Percentiles rank a stretch among this genome's conserved stretches.
Evolutionary conservation across 805 yeast species (phyloP).

Genomic region (Soucietia sequanensis): DNA sequence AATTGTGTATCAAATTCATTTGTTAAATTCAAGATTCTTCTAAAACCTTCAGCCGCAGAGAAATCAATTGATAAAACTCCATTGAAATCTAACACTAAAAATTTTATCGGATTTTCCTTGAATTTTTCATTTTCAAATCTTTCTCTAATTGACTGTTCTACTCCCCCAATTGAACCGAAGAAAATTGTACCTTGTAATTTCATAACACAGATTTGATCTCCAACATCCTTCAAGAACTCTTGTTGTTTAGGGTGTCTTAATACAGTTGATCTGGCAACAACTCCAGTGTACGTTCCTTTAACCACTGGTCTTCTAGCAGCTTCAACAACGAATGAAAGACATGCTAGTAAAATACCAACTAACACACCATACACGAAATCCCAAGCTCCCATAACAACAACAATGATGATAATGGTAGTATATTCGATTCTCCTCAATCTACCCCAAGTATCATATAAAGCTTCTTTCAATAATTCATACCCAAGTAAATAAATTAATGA

Average conservation of each 20-base stretch:
- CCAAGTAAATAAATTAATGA: slow-evolving; percentile 88
- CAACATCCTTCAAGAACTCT: slow-evolving; percentile 79
- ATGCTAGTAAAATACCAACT: slow-evolving; percentile 87
- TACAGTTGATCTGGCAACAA: slow-evolving; percentile 87
- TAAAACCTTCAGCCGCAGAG: slow-evolving; percentile 94
- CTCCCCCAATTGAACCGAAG: slow-evolving; percentile 93
- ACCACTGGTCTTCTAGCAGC: slow-evolving; percentile 84
- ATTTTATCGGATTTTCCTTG: slow-evolving; percentile 64
- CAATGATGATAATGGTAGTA: slow-evolving; percentile 77
- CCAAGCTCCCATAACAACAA: slow-evolving; percentile 92
- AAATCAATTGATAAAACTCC: slow-evolving; percentile 82
- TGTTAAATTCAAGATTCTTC: slow-evolving; percentile 77
- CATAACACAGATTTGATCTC: slow-evolving; percentile 84
- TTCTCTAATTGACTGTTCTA: slow-evolving; percentile 71
- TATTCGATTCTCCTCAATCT: slow-evolving; percentile 77
- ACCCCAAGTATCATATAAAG: slow-evolving; percentile 81
- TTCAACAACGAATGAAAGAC: slow-evolving; percentile 91
- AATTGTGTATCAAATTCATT: slow-evolving; percentile 67
- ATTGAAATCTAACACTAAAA: slow-evolving; percentile 79
- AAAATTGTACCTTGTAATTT: slow-evolving; percentile 87
- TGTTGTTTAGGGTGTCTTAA: slow-evolving; percentile 88
- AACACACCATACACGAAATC: slow-evolving; percentile 93
- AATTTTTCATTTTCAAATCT: slow-evolving; percentile 58
- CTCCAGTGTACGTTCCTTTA: slow-evolving; percentile 80
- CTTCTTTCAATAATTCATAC: slow-evolving; percentile 84